Evolutionary conservation across 2,329 filamentous ascomycete species (phyloP).

Genomic region (Verticillium nubilum): DNA sequence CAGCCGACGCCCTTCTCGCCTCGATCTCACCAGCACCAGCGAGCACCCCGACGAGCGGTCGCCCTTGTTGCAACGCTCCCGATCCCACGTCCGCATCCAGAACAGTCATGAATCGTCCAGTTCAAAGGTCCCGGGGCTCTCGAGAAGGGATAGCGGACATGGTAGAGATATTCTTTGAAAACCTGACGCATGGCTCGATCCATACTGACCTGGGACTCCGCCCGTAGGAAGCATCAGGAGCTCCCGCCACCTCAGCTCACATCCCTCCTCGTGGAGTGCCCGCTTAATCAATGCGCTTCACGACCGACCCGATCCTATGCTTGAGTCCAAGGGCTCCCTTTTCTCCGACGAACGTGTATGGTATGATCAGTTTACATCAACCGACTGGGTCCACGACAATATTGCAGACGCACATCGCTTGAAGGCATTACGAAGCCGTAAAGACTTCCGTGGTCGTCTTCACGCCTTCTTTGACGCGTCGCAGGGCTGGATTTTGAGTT

Average conservation of each 20-base stretch:
- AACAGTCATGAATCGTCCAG: background rate
- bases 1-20: constrained; percentile 1
- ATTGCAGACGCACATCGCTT: constrained; percentile 91
- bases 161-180: constrained; percentile 22
- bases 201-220: background rate
- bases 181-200: background rate
- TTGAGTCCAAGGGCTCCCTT: constrained; percentile 60
- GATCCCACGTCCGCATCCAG: constrained; percentile 35
- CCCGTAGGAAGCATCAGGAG: constrained; percentile 29
- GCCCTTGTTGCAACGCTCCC: constrained; percentile 33
- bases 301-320: constrained; percentile 51
- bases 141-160: constrained; percentile 37
- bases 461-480: constrained; percentile 75
- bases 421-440: constrained; percentile 74
- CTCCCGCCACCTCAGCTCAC: constrained; percentile 48
- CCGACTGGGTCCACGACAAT: constrained; percentile 96
- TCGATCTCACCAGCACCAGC: constrained; percentile 2
- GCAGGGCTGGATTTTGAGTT: constrained; percentile 92
- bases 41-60: constrained; percentile 34
- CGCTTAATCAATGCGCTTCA: constrained; percentile 58
- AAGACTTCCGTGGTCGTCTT: constrained; percentile 78
- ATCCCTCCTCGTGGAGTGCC: constrained; percentile 49
- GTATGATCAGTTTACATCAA: constrained; percentile 98
- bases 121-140: constrained; percentile 16
- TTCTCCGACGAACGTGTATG: constrained; percentile 83